These are phyloP conservation scores for Acmispon strigosus DNA, from an alignment of 306 rosid species.

Conservation along the genomic window DNA sequence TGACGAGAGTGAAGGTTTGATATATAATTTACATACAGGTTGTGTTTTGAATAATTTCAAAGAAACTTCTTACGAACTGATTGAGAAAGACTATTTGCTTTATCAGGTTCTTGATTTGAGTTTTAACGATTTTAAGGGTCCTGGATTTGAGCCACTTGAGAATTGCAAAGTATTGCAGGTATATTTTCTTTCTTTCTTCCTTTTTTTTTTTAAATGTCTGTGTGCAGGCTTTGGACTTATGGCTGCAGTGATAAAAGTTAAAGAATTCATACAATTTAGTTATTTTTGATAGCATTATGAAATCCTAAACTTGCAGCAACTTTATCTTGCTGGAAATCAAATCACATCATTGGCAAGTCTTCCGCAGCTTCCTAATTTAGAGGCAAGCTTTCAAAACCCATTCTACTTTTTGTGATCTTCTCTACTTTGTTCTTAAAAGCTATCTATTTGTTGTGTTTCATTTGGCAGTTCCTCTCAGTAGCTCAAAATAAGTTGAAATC, in stretches of 20 bases:
- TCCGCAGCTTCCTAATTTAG: conserved; percentile 93
- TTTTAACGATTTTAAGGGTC: conserved; percentile 96
- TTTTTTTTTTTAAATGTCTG: background rate
- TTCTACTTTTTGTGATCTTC: background rate
- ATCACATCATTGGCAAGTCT: conserved; percentile 94
- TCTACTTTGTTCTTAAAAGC: conserved; percentile 8
- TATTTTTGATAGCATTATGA: conserved; percentile 2
- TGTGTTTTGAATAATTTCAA: conserved; percentile 16
- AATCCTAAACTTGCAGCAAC: conserved; percentile 54
- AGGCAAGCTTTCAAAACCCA: conserved; percentile 48
- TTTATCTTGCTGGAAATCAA: conserved; percentile 98
- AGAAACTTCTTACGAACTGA: conserved; percentile 20
- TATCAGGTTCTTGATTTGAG: conserved; percentile 97
- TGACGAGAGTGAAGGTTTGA: conserved; percentile 88
- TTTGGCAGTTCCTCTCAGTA: conserved; percentile 83
- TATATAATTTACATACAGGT: background rate
- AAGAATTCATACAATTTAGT: background rate
- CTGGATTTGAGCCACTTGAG: conserved; percentile 98
- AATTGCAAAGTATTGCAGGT: conserved; percentile 94
- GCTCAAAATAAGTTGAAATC: conserved; percentile 97
- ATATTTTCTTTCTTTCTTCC: conserved; percentile 1
- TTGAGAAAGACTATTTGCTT: conserved; percentile 10
- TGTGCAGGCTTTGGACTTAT: background rate
- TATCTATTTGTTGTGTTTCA: background rate
- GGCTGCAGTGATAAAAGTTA: background rate